Base-by-base conservation (phyloP, 2,329 filamentous ascomycete species). In the Shiraia bambusicola region DNA sequence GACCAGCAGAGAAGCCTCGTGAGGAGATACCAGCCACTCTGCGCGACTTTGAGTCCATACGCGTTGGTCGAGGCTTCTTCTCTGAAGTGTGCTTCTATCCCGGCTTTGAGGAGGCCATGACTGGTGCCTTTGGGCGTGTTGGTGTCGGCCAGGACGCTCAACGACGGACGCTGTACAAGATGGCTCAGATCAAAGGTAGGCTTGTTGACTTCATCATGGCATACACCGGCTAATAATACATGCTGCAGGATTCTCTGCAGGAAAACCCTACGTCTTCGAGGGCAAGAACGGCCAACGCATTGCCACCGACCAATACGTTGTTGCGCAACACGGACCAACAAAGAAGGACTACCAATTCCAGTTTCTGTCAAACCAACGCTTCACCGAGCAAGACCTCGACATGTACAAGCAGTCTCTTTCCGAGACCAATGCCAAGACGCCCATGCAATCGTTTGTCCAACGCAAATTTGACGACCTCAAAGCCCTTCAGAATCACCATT, bases 41-140 rank as follows among this genome's bases (percentile, higher is more conserved):
- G 14, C 79, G 78, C n/a, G 89, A 97, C 66, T 83, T 92, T 52
- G 87, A 97, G 63, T 82, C 88, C 36, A 82, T 92, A 38, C 83
- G 89, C 42, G 80, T 98, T 44, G 88, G 91, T 35, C 82, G 93
- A 49, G 86, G 81, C 54, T 87, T 90, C 61, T 95, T 98, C 66
- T 86, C 87, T 6, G 83, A 92, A 60, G 86, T 95, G 40, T 96
- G 90, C 76, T 95, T 95, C 73, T 92, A 91, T 56, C 93, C 93
- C 9, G 85, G 85, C 3, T 96, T 98, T 54, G 87, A 95, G 41
- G 74, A 86, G 7, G 79, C 86, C 22, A 87, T 96, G 58, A 82
- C 77, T 12, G 89, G 89, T 37, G 94, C 90, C 68, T 98, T 87
- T 65, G 85, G 86, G 27, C 87, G 93, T 37, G 82, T 97, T 52